Evolutionary conservation across 2,329 filamentous ascomycete genomes (phyloP).

Genomic region (Cercospora sp.): DNA sequence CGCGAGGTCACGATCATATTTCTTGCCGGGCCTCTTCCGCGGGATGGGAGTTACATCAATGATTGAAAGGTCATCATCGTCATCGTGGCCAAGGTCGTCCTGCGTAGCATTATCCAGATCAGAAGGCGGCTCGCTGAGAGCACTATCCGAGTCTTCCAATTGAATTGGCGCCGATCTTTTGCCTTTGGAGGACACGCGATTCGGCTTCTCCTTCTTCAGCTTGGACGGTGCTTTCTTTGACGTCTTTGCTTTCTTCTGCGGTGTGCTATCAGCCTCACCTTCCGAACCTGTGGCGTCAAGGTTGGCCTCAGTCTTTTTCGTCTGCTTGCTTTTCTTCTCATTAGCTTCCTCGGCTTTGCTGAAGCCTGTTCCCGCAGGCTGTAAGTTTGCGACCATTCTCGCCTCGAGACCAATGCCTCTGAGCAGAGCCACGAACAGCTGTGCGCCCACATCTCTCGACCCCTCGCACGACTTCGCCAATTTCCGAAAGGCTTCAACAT

Average conservation of each 20-base stretch:
- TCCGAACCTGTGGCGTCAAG: slow-evolving; percentile 11
- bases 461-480: slow-evolving; percentile 71
- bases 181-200: slow-evolving; percentile 32
- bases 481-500: slow-evolving; percentile 66
- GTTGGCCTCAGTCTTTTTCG: slow-evolving; percentile 26
- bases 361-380: slow-evolving; percentile 87
- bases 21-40: slow-evolving; percentile 48
- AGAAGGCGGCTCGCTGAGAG: slow-evolving; percentile 46
- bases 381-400: slow-evolving; percentile 79
- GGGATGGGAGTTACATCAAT: slow-evolving; percentile 56
- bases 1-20: slow-evolving; percentile 73
- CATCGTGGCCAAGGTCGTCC: slow-evolving; percentile 39
- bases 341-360: slow-evolving; percentile 80
- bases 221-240: slow-evolving; percentile 22
- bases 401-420: slow-evolving; percentile 79
- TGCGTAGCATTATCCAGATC: slow-evolving; percentile 37
- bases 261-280: slow-evolving; percentile 13
- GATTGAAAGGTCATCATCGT: slow-evolving; percentile 62
- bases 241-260: slow-evolving; percentile 23
- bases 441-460: slow-evolving; percentile 82
- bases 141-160: slow-evolving; percentile 53
- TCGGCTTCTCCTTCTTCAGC: slow-evolving; percentile 25
- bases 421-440: slow-evolving; percentile 84
- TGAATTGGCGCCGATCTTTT: slow-evolving; percentile 45
- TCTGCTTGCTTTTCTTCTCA: slow-evolving; percentile 44